phyloP scores from a whole-genome alignment of 2,329 filamentous ascomycete species.

The Mollisia scopiformis region DNA sequence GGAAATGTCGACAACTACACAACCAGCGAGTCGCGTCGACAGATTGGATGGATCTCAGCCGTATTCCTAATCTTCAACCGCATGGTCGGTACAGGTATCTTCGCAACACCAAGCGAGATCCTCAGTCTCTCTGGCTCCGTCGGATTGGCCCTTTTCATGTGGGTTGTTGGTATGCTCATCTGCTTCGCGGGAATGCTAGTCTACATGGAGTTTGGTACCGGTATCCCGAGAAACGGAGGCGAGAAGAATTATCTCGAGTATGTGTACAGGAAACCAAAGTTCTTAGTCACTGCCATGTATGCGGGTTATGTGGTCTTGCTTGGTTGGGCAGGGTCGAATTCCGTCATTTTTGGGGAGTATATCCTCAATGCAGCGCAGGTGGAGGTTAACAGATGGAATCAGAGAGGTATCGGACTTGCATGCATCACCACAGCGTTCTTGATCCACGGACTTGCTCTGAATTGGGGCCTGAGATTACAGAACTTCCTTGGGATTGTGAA shows the following conservation, averaged over 20 bases:
- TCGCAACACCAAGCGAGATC: slow-evolving; percentile 63
- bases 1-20: background rate
- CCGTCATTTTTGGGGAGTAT: slow-evolving; percentile 72
- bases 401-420: slow-evolving; percentile 66
- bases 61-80: slow-evolving; percentile 66
- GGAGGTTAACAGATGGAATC: slow-evolving; percentile 67
- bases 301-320: slow-evolving; percentile 64
- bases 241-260: slow-evolving; percentile 71
- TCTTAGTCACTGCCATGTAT: slow-evolving; percentile 64
- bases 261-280: slow-evolving; percentile 62
- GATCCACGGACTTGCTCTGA: slow-evolving; percentile 65
- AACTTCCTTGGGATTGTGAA: slow-evolving; percentile 69
- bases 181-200: slow-evolving; percentile 65
- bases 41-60: slow-evolving; percentile 58
- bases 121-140: slow-evolving; percentile 60
- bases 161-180: slow-evolving; percentile 64
- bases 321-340: slow-evolving; percentile 68
- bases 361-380: slow-evolving; percentile 66
- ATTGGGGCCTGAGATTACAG: slow-evolving; percentile 69
- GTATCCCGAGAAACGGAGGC: slow-evolving; percentile 65
- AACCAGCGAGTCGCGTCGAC: slow-evolving; percentile 41
- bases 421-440: slow-evolving; percentile 68
- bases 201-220: slow-evolving; percentile 68
- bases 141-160: slow-evolving; percentile 65
- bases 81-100: slow-evolving; percentile 70